A percentile compares a stretch with the other conserved stretches of the same genome.
Evolutionary conservation across 768 basidiomycete species (phyloP).

Genomic region (Coprinopsis sp.): DNA sequence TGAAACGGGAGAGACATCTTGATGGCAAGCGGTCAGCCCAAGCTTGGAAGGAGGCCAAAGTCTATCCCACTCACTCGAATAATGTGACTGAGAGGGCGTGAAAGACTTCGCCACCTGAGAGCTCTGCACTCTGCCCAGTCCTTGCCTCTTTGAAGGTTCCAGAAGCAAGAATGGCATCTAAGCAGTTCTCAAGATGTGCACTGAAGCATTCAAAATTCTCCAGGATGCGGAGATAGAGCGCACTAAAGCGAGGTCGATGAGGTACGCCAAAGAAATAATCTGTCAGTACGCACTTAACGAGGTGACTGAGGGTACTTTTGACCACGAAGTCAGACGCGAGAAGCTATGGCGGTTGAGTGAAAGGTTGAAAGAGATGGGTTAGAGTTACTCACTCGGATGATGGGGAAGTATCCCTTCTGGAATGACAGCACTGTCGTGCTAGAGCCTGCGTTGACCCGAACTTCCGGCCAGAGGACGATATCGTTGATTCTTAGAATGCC

Average conservation of each 20-base stretch:
- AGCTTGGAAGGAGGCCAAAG: constrained; percentile 12
- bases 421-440: constrained; percentile 43
- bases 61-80: constrained; percentile 39
- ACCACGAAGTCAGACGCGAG: constrained; percentile 55
- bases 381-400: constrained; percentile 40
- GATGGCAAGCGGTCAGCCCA: not conserved
- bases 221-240: constrained; percentile 41
- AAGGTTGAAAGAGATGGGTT: not conserved
- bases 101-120: constrained; percentile 39
- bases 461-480: constrained; percentile 40
- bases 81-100: constrained; percentile 42
- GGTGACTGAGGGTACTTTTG: constrained; percentile 47
- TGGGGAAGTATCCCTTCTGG: constrained; percentile 49
- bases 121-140: constrained; percentile 7
- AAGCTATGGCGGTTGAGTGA: too few species aligned
- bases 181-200: constrained; percentile 34
- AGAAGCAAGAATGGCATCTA: constrained; percentile 32
- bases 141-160: constrained; percentile 31
- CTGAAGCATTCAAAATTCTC: constrained; percentile 42
- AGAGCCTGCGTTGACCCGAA: constrained; percentile 37
- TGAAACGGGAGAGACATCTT: constrained; percentile 57
- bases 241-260: constrained; percentile 24
- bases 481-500: constrained; percentile 47
- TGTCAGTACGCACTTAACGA: constrained; percentile 41
- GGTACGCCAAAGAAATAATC: not conserved